A percentile compares a stretch with the other conserved stretches of the same genome.
phyloP scores from a whole-genome alignment of 1,284 basidiomycete species.

The Wolfiporia cocos region DNA sequence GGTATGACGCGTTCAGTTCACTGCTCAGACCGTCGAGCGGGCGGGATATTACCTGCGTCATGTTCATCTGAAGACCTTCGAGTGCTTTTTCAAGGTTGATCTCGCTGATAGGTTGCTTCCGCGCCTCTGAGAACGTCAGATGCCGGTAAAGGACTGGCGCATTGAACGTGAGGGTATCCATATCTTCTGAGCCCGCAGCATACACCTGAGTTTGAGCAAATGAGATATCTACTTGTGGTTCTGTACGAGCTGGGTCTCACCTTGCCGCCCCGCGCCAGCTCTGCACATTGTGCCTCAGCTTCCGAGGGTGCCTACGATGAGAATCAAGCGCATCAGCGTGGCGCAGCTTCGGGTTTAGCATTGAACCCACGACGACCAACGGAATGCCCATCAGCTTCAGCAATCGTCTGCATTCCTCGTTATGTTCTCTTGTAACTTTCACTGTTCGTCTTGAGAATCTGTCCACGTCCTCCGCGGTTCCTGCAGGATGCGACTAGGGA shows the following conservation, averaged over 20 bases:
- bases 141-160: conserved; percentile 91
- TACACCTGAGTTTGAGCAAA: conserved; percentile 58
- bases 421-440: conserved; percentile 93
- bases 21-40: neutral
- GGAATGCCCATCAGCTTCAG: conserved; percentile 97
- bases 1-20: too few species aligned
- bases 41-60: conserved; percentile 65
- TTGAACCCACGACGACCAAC: conserved; percentile 70
- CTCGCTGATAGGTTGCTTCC: conserved; percentile 96
- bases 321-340: neutral
- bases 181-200: conserved; percentile 97
- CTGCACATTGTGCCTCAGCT: conserved; percentile 98
- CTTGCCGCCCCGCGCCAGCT: conserved; percentile 92
- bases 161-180: conserved; percentile 98
- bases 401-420: conserved; percentile 89
- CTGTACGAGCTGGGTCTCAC: conserved; percentile 34
- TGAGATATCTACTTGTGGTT: neutral
- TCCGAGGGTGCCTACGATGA: conserved; percentile 83
- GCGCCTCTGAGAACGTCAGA: conserved; percentile 97
- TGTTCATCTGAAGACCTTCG: conserved; percentile 86
- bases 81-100: conserved; percentile 82
- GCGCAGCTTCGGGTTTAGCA: too few species aligned
- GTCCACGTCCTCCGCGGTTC: conserved; percentile 89
- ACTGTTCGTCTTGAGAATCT: conserved; percentile 89
- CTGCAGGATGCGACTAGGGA: too few species aligned